These are phyloP conservation scores for Lodderomyces margitis DNA, from an alignment of 1,139 yeast species.

Conservation along the genomic window DNA sequence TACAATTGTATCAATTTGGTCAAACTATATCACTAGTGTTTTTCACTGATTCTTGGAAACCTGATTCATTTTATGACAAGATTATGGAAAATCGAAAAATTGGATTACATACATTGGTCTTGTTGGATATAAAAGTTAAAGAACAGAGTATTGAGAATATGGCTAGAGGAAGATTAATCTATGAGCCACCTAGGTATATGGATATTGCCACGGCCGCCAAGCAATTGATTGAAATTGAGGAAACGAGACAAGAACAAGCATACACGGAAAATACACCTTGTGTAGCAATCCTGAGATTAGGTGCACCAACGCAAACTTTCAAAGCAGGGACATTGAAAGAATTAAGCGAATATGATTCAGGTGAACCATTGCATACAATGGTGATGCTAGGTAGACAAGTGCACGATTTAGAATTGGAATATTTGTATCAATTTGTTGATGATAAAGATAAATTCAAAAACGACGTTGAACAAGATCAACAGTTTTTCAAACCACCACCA, in stretches of 20 bases:
- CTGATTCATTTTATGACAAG: conserved; percentile 91
- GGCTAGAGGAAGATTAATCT: conserved; percentile 88
- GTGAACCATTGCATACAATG: conserved; percentile 91
- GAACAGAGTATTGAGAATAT: conserved; percentile 93
- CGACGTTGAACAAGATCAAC: conserved; percentile 68
- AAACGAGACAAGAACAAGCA: conserved; percentile 65
- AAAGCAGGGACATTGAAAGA: conserved; percentile 81
- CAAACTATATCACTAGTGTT: conserved; percentile 95
- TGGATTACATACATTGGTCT: conserved; percentile 85
- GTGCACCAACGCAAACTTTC: conserved; percentile 79
- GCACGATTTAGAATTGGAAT: conserved; percentile 90
- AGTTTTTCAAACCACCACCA: conserved; percentile 64
- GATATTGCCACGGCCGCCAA: conserved; percentile 83
- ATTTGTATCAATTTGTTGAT: conserved; percentile 71
- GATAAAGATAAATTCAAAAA: conserved; percentile 58
- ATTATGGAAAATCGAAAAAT: conserved; percentile 83
- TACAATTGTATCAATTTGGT: conserved; percentile 92
- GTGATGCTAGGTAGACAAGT: conserved; percentile 90
- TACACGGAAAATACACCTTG: conserved; percentile 89
- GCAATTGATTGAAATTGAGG: conserved; percentile 86
- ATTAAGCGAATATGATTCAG: conserved; percentile 79
- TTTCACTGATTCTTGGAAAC: conserved; percentile 94
- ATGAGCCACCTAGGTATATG: conserved; percentile 98
- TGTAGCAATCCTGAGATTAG: conserved; percentile 87
- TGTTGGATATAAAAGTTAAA: conserved; percentile 91